Evolutionary conservation across 78 protist genomes (phyloP).

Genomic region (Speleostelium caveatum): DNA sequence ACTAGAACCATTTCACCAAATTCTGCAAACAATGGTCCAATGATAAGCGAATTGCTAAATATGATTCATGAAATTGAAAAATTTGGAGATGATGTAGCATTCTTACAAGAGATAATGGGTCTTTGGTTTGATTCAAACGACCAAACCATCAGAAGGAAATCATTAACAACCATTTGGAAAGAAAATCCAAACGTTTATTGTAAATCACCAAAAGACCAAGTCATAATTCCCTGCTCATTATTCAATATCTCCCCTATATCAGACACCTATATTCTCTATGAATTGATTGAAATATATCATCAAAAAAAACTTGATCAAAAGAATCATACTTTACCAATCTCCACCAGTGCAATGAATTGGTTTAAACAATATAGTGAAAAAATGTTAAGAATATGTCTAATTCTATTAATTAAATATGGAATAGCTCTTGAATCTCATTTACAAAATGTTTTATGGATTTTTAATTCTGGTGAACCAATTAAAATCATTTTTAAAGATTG

Average conservation of each 20-base stretch:
- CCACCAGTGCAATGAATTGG: too few relatives aligned
- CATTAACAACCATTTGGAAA: slow-evolving; percentile 11
- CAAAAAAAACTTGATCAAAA: too few relatives aligned
- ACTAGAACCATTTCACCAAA: neutral
- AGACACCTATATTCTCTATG: neutral
- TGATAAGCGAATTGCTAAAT: slow-evolving; percentile 5
- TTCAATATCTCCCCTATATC: neutral
- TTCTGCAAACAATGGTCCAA: slow-evolving; percentile 12
- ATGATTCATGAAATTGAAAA: neutral
- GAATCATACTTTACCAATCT: too few relatives aligned
- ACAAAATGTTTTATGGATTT: too few relatives aligned
- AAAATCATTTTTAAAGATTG: slow-evolving; percentile 5
- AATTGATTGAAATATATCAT: slow-evolving; percentile 13
- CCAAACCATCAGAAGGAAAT: neutral
- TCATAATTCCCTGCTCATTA: slow-evolving; percentile 1
- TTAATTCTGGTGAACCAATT: too few relatives aligned
- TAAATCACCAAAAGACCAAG: neutral
- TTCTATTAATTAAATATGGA: too few relatives aligned
- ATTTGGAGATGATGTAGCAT: neutral
- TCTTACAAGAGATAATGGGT: neutral
- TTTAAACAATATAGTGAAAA: too few relatives aligned
- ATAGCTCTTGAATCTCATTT: too few relatives aligned
- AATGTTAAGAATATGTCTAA: too few relatives aligned
- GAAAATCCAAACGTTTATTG: neutral
- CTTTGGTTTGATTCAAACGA: neutral